Conservation (phyloP, 352 stramenopile genomes). For the Pythium phragmiticola region DNA sequence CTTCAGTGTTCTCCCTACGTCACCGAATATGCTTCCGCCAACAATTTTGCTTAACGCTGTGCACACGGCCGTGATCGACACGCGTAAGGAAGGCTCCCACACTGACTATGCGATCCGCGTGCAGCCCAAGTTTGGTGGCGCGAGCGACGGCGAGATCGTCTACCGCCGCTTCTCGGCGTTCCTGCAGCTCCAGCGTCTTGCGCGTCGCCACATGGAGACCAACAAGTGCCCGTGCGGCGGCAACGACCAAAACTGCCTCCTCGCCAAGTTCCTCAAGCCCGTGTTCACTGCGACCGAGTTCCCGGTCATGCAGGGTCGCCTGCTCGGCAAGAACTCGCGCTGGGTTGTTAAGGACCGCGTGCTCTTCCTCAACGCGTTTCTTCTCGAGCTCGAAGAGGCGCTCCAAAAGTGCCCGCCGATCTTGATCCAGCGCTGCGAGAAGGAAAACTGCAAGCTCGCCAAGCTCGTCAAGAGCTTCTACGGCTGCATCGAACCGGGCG, state of each 20-base stretch:
- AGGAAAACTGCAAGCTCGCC: conserved; percentile 31
- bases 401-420: conserved; percentile 36
- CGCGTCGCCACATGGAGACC: conserved; percentile 64
- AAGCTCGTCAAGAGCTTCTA: conserved; percentile 36
- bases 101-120: conserved; percentile 85
- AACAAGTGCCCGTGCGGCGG: conserved; percentile 54
- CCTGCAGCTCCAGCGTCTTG: conserved; percentile 77
- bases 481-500: conserved; percentile 49
- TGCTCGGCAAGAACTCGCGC: conserved; percentile 84
- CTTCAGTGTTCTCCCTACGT: background rate
- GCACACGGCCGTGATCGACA: conserved; percentile 60
- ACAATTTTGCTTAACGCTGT: conserved; percentile 51
- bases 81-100: conserved; percentile 71
- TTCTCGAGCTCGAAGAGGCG: conserved; percentile 35
- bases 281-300: conserved; percentile 77
- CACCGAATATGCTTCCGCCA: conserved; percentile 19
- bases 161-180: conserved; percentile 86
- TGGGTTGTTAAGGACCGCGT: conserved; percentile 39
- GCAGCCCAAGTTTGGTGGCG: conserved; percentile 55
- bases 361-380: conserved; percentile 39
- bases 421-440: conserved; percentile 35
- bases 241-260: conserved; percentile 59
- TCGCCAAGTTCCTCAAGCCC: conserved; percentile 60
- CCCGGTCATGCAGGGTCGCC: conserved; percentile 66
- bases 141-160: conserved; percentile 66